These are phyloP conservation scores for Leptographium lundbergii DNA, from an alignment of 2,329 filamentous ascomycete genomes.

Conservation along the genomic window DNA sequence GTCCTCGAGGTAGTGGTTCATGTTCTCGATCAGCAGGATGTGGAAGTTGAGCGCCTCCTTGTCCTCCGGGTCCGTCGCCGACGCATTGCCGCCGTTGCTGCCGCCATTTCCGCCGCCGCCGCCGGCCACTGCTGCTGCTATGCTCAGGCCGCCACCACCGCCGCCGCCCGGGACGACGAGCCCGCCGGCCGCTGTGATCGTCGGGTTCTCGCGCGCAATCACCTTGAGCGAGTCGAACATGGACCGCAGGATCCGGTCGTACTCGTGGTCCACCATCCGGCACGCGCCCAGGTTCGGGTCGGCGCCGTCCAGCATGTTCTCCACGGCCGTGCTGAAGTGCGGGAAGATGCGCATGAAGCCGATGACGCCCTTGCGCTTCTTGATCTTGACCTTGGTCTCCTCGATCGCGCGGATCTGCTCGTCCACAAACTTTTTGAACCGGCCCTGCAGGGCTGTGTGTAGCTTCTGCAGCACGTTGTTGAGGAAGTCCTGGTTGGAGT, in stretches of 20 bases:
- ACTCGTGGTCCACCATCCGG: constrained; percentile 71
- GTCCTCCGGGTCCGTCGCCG: constrained; percentile 56
- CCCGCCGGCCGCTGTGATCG: background rate
- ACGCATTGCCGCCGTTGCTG: constrained; percentile 11
- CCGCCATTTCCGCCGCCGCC: constrained; percentile 27
- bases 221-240: constrained; percentile 98
- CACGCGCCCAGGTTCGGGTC: constrained; percentile 52
- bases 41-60: constrained; percentile 97
- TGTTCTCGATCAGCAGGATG: constrained; percentile 94
- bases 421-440: constrained; percentile 83
- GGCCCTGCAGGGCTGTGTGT: constrained; percentile 57
- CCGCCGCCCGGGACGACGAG: constrained; percentile 12
- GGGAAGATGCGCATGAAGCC: constrained; percentile 92
- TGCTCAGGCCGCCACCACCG: constrained; percentile 15
- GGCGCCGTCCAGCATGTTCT: constrained; percentile 61
- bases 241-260: constrained; percentile 75
- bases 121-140: constrained; percentile 11
- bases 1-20: constrained; percentile 95
- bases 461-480: constrained; percentile 66
- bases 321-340: constrained; percentile 66
- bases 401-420: constrained; percentile 93
- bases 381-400: constrained; percentile 97
- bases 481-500: constrained; percentile 88
- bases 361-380: constrained; percentile 95
- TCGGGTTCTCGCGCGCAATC: constrained; percentile 62